A percentile compares a stretch with the other conserved stretches of the same genome.
phyloP scores from a whole-genome alignment of 2,329 filamentous ascomycete genomes.

The Pyrenochaeta sp. region DNA sequence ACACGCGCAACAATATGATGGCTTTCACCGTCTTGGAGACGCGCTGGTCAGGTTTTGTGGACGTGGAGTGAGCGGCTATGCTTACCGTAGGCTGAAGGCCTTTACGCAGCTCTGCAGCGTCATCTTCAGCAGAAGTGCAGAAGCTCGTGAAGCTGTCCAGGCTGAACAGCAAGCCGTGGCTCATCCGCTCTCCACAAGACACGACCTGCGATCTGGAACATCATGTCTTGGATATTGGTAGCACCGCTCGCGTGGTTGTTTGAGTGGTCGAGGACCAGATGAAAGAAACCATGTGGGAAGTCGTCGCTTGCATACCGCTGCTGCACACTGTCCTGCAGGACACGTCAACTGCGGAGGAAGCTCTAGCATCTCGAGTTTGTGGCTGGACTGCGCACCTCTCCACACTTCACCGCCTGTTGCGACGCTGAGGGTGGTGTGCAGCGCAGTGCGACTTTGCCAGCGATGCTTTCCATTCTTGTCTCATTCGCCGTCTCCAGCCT shows the following conservation, averaged over 20 bases:
- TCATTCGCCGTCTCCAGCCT: neutral
- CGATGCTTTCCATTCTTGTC: neutral
- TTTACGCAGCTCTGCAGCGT: conserved; percentile 3
- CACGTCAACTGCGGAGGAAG: conserved; percentile 24
- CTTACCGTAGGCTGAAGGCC: neutral
- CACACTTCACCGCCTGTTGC: conserved; percentile 28
- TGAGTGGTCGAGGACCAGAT: conserved; percentile 11
- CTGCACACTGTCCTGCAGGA: conserved; percentile 12
- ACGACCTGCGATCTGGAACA: neutral
- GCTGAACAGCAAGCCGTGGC: neutral
- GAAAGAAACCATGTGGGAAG: conserved; percentile 11
- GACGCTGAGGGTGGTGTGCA: neutral
- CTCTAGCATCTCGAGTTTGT: conserved; percentile 17
- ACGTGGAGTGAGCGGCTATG: neutral
- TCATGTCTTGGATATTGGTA: conserved; percentile 22
- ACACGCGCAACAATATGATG: neutral
- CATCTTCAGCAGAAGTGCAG: neutral
- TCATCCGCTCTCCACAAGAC: neutral
- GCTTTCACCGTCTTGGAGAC: neutral
- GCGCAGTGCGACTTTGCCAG: conserved; percentile 6
- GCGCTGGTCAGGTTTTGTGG: neutral
- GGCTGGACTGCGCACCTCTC: conserved; percentile 22
- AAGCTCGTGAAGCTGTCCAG: conserved; percentile 2
- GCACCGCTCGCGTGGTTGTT: conserved; percentile 27
- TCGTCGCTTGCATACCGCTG: conserved; percentile 16